phyloP scores from a whole-genome alignment of 169 alveolate species.

The Cyclospora cayetanensis region DNA sequence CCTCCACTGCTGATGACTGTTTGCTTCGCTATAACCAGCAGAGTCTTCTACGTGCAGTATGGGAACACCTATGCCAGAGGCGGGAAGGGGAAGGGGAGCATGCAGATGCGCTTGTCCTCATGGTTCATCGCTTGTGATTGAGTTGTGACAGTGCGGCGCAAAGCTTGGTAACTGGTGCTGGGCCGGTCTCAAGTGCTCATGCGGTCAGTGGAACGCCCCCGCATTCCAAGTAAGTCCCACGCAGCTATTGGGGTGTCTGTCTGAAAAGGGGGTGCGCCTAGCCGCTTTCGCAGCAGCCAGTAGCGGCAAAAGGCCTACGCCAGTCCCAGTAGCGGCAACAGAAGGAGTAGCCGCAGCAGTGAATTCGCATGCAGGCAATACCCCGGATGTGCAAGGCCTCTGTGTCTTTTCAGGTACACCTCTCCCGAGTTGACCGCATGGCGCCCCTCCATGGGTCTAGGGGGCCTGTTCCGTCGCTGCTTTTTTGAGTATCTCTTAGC shows the following conservation, averaged over 20 bases:
- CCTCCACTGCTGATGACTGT: background rate
- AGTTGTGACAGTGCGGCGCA: constrained; percentile 33
- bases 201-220: constrained; percentile 65
- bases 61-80: background rate
- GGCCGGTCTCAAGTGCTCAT: constrained; percentile 69
- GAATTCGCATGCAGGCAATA: background rate
- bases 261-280: background rate
- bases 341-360: background rate
- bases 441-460: background rate
- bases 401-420: background rate
- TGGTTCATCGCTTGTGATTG: background rate
- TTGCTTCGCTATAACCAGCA: background rate
- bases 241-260: background rate
- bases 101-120: background rate
- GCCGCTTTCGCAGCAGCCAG: background rate
- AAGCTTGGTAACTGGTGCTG: constrained; percentile 68
- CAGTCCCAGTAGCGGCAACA: background rate
- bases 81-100: background rate
- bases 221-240: constrained; percentile 58
- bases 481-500: background rate
- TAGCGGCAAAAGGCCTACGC: background rate
- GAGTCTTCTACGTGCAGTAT: background rate
- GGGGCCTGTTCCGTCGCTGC: background rate
- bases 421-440: background rate
- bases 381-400: background rate